A percentile compares a stretch with the other conserved stretches of the same genome.
These are phyloP conservation scores for Phytophthora uliginosa DNA, from an alignment of 352 stramenopile genomes.

Conservation along the genomic window DNA sequence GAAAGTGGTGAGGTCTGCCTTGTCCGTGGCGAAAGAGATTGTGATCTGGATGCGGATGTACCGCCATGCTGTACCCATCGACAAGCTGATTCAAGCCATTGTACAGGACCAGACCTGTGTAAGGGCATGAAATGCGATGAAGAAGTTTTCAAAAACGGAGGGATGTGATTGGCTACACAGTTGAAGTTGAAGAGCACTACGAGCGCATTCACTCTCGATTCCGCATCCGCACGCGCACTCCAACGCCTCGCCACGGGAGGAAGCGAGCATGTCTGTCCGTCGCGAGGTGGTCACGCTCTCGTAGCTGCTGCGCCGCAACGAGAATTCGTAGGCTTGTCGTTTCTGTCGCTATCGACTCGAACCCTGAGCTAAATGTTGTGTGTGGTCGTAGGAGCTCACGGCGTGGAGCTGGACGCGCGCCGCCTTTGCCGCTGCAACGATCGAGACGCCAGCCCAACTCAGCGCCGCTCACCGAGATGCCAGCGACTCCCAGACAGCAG, in stretches of 20 bases:
- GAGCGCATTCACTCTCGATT: conserved; percentile 42
- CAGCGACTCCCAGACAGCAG: conserved; percentile 9
- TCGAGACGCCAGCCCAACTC: conserved; percentile 22
- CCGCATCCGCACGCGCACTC: conserved; percentile 21
- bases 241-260: neutral
- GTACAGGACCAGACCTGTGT: neutral
- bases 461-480: conserved; percentile 3
- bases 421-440: conserved; percentile 34
- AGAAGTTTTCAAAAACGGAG: neutral
- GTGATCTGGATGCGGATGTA: neutral
- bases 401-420: conserved; percentile 14
- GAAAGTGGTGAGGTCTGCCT: neutral
- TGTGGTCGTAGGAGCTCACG: conserved; percentile 18
- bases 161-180: conserved; percentile 17
- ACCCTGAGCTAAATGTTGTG: conserved; percentile 1
- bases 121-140: neutral
- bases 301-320: conserved; percentile 64
- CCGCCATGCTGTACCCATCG: neutral
- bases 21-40: neutral
- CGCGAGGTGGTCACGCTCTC: conserved; percentile 81
- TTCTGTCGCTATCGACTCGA: neutral
- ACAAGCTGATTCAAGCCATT: neutral
- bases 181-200: conserved; percentile 40
- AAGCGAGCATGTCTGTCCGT: conserved; percentile 60
- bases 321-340: conserved; percentile 42